Evolutionary conservation across 805 yeast genomes (phyloP).

Genomic region (Blastobotrys terrestris): DNA sequence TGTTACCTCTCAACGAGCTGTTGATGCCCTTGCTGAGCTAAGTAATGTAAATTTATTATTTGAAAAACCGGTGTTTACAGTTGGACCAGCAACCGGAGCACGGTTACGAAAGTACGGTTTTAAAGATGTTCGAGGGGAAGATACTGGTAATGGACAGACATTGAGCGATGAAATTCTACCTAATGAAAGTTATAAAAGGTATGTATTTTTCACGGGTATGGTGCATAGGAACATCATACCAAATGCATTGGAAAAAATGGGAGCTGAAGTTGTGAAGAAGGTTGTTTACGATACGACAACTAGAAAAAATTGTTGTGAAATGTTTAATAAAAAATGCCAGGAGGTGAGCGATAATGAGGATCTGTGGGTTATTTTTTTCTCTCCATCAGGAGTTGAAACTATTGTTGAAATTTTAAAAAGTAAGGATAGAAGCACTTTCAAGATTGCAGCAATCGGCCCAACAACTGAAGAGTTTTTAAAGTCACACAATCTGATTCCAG

Average conservation of each 20-base stretch:
- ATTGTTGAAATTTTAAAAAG: constrained; percentile 46
- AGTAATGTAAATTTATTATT: constrained; percentile 8
- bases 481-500: constrained; percentile 47
- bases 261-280: constrained; percentile 47
- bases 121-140: constrained; percentile 61
- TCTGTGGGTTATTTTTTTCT: constrained; percentile 78
- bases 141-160: constrained; percentile 75
- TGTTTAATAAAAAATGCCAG: constrained; percentile 19
- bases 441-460: constrained; percentile 85
- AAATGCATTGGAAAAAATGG: constrained; percentile 38
- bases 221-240: constrained; percentile 80
- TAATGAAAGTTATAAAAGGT: constrained; percentile 24
- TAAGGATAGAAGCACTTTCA: constrained; percentile 24
- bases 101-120: constrained; percentile 61
- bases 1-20: constrained; percentile 88
- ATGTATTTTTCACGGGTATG: constrained; percentile 78
- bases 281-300: constrained; percentile 65
- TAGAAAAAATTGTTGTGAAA: constrained; percentile 40
- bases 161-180: constrained; percentile 57
- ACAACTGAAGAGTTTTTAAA: constrained; percentile 65
- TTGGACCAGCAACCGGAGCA: constrained; percentile 81
- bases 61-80: constrained; percentile 59
- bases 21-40: constrained; percentile 46
- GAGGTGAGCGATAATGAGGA: constrained; percentile 9
- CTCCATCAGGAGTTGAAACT: constrained; percentile 78